phyloP scores from a whole-genome alignment of 192 early-diverging fungal species.

The Chytriomyces hyalinus region DNA sequence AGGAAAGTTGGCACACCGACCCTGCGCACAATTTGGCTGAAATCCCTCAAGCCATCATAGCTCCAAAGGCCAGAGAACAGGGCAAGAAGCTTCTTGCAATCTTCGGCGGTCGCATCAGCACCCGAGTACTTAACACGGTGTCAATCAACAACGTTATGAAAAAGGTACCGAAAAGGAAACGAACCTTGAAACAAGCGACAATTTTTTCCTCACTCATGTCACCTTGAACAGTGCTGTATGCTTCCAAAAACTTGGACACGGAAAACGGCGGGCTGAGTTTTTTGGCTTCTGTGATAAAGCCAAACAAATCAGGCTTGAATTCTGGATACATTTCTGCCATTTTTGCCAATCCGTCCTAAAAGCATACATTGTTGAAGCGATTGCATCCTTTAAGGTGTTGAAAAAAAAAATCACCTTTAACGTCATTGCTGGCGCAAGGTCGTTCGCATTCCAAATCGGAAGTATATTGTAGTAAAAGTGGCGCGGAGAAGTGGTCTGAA shows the following conservation, averaged over 20 bases:
- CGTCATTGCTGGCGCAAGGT: background rate
- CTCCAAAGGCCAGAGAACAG: slow-evolving; percentile 26
- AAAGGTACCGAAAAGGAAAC: too few species aligned
- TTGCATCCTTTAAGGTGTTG: too few species aligned
- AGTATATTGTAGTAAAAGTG: slow-evolving; percentile 16
- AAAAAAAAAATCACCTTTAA: background rate
- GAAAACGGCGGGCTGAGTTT: slow-evolving; percentile 19
- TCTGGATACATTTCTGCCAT: slow-evolving; percentile 6
- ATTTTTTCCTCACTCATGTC: slow-evolving; percentile 20
- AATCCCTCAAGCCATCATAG: slow-evolving; percentile 3
- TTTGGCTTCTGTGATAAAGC: slow-evolving; percentile 23
- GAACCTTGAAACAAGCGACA: slow-evolving; percentile 12
- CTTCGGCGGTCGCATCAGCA: too few species aligned
- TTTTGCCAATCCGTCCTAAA: slow-evolving; percentile 17
- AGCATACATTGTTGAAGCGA: background rate
- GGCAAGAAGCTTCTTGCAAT: background rate
- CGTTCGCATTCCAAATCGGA: slow-evolving; percentile 11
- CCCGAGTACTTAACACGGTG: too few species aligned
- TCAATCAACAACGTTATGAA: too few species aligned
- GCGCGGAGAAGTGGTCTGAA: slow-evolving; percentile 1
- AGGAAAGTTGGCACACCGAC: slow-evolving; percentile 26
- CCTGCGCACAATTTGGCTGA: background rate
- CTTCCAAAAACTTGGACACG: slow-evolving; percentile 31
- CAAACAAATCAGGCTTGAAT: slow-evolving; percentile 21
- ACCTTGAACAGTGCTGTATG: slow-evolving; percentile 11